Evolutionary conservation across 1,284 basidiomycete species (phyloP).

Genomic region (Moesziomyces parantarcticus): DNA sequence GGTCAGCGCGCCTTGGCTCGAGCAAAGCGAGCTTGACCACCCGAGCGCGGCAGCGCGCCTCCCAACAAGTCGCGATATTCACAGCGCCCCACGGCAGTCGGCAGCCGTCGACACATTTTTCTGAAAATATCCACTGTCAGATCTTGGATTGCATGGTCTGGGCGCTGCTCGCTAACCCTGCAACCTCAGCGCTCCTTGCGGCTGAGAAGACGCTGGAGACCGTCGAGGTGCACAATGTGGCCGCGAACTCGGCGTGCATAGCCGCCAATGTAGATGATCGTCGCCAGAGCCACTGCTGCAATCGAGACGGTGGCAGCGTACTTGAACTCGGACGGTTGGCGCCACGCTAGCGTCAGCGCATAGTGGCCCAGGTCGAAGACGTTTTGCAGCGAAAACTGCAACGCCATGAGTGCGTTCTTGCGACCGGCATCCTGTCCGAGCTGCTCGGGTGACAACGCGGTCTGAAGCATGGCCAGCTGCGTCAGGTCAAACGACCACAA

Average conservation of each 20-base stretch:
- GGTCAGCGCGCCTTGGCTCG: not conserved
- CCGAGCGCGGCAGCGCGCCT: slow-evolving; percentile 9
- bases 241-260: slow-evolving; percentile 57
- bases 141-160: no score
- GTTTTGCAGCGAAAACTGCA: slow-evolving; percentile 56
- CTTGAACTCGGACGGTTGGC: slow-evolving; percentile 50
- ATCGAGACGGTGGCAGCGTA: slow-evolving; percentile 51
- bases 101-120: not conserved
- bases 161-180: no score
- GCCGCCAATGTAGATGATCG: slow-evolving; percentile 48
- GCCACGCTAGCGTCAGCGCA: slow-evolving; percentile 54
- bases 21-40: slow-evolving; percentile 17
- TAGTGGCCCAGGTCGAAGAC: slow-evolving; percentile 54
- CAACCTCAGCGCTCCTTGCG: slow-evolving; percentile 40
- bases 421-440: slow-evolving; percentile 35
- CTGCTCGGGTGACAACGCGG: slow-evolving; percentile 37
- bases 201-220: slow-evolving; percentile 33
- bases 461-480: slow-evolving; percentile 70
- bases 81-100: not conserved
- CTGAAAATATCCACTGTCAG: not conserved
- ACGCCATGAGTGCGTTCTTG: slow-evolving; percentile 51
- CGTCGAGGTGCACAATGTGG: slow-evolving; percentile 57
- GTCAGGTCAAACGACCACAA: slow-evolving; percentile 73
- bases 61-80: slow-evolving; percentile 8
- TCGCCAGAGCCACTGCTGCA: slow-evolving; percentile 48